Evolutionary conservation across 176 grass and related monocot genomes (phyloP).

Genomic region (Bolboschoenus planiculmis): DNA sequence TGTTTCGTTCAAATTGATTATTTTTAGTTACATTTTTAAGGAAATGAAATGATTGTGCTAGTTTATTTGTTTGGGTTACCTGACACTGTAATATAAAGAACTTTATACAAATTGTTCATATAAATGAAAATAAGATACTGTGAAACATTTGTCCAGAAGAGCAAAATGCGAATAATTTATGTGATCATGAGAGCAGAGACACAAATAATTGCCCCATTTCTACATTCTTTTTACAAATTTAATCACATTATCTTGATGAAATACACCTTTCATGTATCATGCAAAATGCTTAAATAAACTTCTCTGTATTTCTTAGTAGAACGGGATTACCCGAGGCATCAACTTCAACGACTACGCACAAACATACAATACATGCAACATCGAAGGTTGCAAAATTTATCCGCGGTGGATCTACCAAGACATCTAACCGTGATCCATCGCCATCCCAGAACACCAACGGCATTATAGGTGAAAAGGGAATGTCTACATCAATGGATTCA

Average conservation of each 20-base stretch:
- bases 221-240: background rate
- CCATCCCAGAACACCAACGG: slow-evolving; percentile 23
- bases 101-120: background rate
- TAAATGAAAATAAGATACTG: background rate
- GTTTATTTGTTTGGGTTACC: background rate
- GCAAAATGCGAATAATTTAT: background rate
- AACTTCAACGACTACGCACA: slow-evolving; percentile 20
- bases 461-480: slow-evolving; percentile 36
- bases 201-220: background rate
- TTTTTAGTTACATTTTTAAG: background rate
- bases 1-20: background rate
- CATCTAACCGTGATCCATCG: slow-evolving; percentile 29
- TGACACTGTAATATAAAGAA: background rate
- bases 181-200: background rate
- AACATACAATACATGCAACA: slow-evolving; percentile 23
- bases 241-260: background rate
- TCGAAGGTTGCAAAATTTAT: slow-evolving; percentile 41
- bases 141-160: background rate
- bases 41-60: background rate
- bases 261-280: background rate
- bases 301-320: slow-evolving; percentile 20
- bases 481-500: slow-evolving; percentile 33
- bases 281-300: background rate
- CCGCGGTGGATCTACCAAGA: slow-evolving; percentile 35
- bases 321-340: slow-evolving; percentile 30